These are phyloP conservation scores for Linnemannia zychae DNA, from an alignment of 192 early-diverging fungal species.

Conservation along the genomic window DNA sequence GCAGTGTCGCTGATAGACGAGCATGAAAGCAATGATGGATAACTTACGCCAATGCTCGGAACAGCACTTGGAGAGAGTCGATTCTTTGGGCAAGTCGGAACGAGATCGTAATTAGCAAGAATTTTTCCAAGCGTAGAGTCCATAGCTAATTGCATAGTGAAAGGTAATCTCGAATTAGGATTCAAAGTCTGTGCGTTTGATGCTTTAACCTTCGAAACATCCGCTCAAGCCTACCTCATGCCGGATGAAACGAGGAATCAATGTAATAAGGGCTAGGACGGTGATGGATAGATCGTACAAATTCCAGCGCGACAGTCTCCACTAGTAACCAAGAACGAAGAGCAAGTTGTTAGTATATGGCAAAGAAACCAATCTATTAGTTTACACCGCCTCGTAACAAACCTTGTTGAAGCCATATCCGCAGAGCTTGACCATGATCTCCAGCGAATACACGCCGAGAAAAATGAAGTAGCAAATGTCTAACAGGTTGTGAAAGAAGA, in stretches of 20 bases:
- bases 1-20: neutral
- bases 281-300: constrained; percentile 41
- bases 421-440: constrained; percentile 34
- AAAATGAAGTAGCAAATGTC: constrained; percentile 51
- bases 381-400: neutral
- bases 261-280: constrained; percentile 32
- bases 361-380: neutral
- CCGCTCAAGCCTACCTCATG: constrained; percentile 26
- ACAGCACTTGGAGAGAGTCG: constrained; percentile 48
- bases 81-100: constrained; percentile 52
- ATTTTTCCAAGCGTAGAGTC: constrained; percentile 44
- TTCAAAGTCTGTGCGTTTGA: no score
- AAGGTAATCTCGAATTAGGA: neutral
- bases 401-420: constrained; percentile 53
- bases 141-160: constrained; percentile 26
- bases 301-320: constrained; percentile 52
- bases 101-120: constrained; percentile 49
- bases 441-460: constrained; percentile 34
- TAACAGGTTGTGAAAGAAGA: constrained; percentile 42
- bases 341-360: neutral
- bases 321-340: constrained; percentile 8
- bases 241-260: constrained; percentile 47
- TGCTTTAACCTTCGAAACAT: no score
- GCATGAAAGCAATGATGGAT: neutral
- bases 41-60: constrained; percentile 51